phyloP scores from a whole-genome alignment of 2,329 filamentous ascomycete genomes.

The Nemania abortiva region DNA sequence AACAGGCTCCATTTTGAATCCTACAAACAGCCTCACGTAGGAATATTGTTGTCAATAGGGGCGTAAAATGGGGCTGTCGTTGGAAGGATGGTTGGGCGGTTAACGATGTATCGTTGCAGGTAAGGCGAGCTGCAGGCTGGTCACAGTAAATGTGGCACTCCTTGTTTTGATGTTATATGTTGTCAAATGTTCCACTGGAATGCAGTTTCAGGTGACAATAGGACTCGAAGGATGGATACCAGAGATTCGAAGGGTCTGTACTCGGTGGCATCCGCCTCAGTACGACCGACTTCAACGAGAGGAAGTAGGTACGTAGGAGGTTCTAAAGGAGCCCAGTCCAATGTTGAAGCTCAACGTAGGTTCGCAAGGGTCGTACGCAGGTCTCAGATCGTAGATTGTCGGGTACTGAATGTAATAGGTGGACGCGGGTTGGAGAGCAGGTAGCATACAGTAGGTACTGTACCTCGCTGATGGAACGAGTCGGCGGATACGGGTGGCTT shows the following conservation, averaged over 20 bases:
- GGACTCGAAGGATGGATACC: conserved; percentile 12
- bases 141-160: conserved; percentile 31
- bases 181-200: conserved; percentile 40
- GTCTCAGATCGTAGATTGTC: conserved; percentile 22
- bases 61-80: conserved; percentile 6
- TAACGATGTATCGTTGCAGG: conserved; percentile 16
- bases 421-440: conserved; percentile 25
- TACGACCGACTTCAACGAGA: conserved; percentile 28
- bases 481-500: conserved; percentile 32
- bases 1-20: conserved; percentile 71
- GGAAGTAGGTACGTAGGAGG: not conserved
- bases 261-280: conserved; percentile 36
- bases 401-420: conserved; percentile 20
- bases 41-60: conserved; percentile 6
- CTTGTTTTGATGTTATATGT: conserved; percentile 34
- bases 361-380: conserved; percentile 29
- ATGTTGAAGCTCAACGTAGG: conserved; percentile 27
- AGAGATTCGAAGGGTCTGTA: conserved; percentile 26
- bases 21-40: conserved; percentile 1
- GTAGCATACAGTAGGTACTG: not conserved
- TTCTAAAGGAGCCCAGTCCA: conserved; percentile 29
- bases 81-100: conserved; percentile 17
- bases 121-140: conserved; percentile 16
- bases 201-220: conserved; percentile 44
- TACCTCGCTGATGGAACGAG: conserved; percentile 23